These are phyloP conservation scores for Bacidia gigantensis DNA, from an alignment of 495 filamentous ascomycete genomes.

Conservation along the genomic window DNA sequence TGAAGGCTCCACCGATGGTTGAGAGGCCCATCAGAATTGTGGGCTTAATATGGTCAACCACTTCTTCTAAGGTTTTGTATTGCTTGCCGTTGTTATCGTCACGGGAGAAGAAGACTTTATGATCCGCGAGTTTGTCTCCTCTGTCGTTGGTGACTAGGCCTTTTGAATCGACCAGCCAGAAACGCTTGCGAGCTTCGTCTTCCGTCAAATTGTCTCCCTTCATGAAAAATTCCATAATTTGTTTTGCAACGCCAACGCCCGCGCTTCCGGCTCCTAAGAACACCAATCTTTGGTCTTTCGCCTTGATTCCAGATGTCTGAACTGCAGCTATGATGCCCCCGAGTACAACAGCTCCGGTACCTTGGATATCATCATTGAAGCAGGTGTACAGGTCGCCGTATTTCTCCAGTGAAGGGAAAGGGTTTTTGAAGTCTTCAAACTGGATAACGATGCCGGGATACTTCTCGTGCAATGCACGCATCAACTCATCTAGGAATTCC, in stretches of 20 bases:
- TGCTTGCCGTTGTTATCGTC: conserved; percentile 85
- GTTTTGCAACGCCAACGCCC: conserved; percentile 92
- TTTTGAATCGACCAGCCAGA: conserved; percentile 96
- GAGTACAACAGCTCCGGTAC: conserved; percentile 89
- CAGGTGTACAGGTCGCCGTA: conserved; percentile 80
- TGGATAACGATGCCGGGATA: conserved; percentile 92
- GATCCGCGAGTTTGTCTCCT: conserved; percentile 84
- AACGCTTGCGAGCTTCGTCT: conserved; percentile 74
- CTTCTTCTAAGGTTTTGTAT: conserved; percentile 76
- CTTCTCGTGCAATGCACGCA: conserved; percentile 76
- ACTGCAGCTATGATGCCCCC: conserved; percentile 92
- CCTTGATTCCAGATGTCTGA: conserved; percentile 69
- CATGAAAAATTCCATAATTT: conserved; percentile 91
- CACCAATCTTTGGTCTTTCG: conserved; percentile 83
- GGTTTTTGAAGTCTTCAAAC: conserved; percentile 98
- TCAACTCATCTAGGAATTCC: conserved; percentile 95
- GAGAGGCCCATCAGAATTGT: conserved; percentile 91
- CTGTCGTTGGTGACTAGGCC: conserved; percentile 89
- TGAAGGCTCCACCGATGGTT: conserved; percentile 90
- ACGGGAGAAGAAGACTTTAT: conserved; percentile 96
- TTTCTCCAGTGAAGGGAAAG: conserved; percentile 83
- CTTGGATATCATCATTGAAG: conserved; percentile 99
- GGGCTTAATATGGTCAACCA: conserved; percentile 86
- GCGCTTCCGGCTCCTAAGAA: conserved; percentile 94
- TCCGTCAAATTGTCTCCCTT: conserved; percentile 77